Conservation (phyloP, 768 basidiomycete genomes). For the Russula ochroleuca region DNA sequence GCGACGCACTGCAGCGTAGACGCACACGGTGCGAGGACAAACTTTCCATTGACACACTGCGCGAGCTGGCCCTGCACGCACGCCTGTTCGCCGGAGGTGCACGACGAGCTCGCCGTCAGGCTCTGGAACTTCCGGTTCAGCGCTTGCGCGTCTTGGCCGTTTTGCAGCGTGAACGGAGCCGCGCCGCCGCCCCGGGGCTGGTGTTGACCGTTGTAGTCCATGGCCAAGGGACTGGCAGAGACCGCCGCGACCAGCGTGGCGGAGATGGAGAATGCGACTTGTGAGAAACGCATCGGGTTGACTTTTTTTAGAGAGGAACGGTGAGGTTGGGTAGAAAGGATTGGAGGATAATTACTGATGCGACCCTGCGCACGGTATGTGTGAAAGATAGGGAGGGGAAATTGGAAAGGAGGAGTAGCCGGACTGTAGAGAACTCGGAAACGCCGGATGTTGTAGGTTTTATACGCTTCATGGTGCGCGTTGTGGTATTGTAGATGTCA, state of each 20-base stretch:
- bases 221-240: conserved; percentile 18
- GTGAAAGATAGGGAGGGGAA: neutral
- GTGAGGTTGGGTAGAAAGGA: neutral
- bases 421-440: neutral
- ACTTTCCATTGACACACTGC: conserved; percentile 28
- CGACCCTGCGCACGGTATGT: conserved; percentile 18
- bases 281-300: conserved; percentile 17
- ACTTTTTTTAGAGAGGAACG: neutral
- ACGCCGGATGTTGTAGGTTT: neutral
- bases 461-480: neutral
- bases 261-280: conserved; percentile 4
- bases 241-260: conserved; percentile 12
- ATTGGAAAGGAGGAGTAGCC: neutral
- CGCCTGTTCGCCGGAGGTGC: conserved; percentile 34
- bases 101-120: conserved; percentile 33
- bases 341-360: neutral
- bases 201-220: neutral
- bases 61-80: conserved; percentile 26
- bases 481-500: neutral
- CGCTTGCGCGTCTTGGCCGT: conserved; percentile 31
- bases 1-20: conserved; percentile 27
- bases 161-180: conserved; percentile 26
- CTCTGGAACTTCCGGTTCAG: conserved; percentile 29
- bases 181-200: conserved; percentile 11
- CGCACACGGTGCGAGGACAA: conserved; percentile 24